Conservation (phyloP, 768 basidiomycete genomes). For the Lactarius sanguifluus region DNA sequence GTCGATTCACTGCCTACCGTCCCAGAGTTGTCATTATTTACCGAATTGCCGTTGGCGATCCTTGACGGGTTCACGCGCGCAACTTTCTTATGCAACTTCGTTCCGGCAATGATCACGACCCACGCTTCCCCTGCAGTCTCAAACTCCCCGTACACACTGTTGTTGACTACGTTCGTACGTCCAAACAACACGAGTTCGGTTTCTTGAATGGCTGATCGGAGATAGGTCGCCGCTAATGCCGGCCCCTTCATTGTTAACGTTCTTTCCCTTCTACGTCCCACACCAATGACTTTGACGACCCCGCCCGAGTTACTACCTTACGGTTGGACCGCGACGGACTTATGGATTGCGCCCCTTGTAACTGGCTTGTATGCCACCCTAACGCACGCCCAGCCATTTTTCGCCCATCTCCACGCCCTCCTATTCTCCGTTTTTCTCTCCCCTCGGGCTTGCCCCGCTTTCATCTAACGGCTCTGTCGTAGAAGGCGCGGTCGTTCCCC, state of each 20-base stretch:
- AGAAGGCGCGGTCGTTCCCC: conserved; percentile 17
- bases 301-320: conserved; percentile 78
- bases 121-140: conserved; percentile 25
- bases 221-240: conserved; percentile 36
- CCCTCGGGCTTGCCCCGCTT: conserved; percentile 17
- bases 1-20: conserved; percentile 23
- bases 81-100: conserved; percentile 28
- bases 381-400: conserved; percentile 85
- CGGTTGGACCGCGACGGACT: conserved; percentile 82
- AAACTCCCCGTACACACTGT: conserved; percentile 25
- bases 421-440: conserved; percentile 27
- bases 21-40: conserved; percentile 24
- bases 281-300: conserved; percentile 64
- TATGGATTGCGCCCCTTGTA: conserved; percentile 80
- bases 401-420: conserved; percentile 26
- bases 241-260: conserved; percentile 80
- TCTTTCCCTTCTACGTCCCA: conserved; percentile 73
- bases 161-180: conserved; percentile 28
- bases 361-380: conserved; percentile 79
- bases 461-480: background rate
- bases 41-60: conserved; percentile 21
- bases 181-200: background rate
- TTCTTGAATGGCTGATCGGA: conserved; percentile 10
- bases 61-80: conserved; percentile 29
- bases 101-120: conserved; percentile 25